Evolutionary conservation across 495 filamentous ascomycete species (phyloP).

Genomic region (Annulohypoxylon moriforme): DNA sequence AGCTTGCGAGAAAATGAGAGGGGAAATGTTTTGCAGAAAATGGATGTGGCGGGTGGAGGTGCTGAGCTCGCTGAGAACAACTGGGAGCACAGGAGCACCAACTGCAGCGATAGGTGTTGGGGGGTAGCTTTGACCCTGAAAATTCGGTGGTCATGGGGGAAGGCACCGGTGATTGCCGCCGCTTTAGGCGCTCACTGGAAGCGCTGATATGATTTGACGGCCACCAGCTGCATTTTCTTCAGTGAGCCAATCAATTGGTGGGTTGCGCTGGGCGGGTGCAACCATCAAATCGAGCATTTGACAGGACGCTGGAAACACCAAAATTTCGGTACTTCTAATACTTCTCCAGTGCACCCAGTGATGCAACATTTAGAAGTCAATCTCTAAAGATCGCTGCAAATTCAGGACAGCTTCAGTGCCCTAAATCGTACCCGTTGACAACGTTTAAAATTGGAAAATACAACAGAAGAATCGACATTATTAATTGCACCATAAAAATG

Average conservation of each 20-base stretch:
- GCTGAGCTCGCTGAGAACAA: slow-evolving; percentile 25
- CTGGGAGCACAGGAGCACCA: slow-evolving; percentile 16
- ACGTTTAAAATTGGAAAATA: slow-evolving; percentile 19
- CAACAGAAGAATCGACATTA: slow-evolving; percentile 6
- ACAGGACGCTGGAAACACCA: slow-evolving; percentile 42
- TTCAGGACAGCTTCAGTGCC: slow-evolving; percentile 11
- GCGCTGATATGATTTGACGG: slow-evolving; percentile 45
- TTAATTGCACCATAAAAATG: neutral
- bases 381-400: slow-evolving; percentile 35
- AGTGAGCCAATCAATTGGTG: slow-evolving; percentile 45
- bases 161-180: slow-evolving; percentile 48
- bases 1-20: neutral
- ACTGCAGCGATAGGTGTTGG: slow-evolving; percentile 32
- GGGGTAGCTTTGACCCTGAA: slow-evolving; percentile 53
- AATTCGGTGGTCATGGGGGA: slow-evolving; percentile 28
- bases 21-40: neutral
- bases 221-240: slow-evolving; percentile 33
- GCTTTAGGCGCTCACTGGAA: slow-evolving; percentile 41
- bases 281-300: slow-evolving; percentile 40
- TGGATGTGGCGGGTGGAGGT: neutral
- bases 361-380: slow-evolving; percentile 33
- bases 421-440: neutral
- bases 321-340: slow-evolving; percentile 33
- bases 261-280: slow-evolving; percentile 44
- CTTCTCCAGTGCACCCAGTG: slow-evolving; percentile 26